Base-by-base conservation (phyloP, 345 rosid species). In the Syzygium grande region DNA sequence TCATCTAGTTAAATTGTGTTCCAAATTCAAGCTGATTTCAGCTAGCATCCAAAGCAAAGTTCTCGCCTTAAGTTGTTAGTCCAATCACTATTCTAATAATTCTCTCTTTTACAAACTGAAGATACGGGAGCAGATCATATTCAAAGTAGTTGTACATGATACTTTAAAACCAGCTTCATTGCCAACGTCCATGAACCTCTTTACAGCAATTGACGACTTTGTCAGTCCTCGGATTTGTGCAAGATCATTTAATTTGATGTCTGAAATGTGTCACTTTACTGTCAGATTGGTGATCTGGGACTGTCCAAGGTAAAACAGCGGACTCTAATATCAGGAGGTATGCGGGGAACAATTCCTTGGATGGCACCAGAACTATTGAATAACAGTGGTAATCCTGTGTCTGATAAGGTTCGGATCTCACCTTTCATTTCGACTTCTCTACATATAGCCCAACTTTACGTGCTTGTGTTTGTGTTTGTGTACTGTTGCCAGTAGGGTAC, bases 321-420 rank as follows among this genome's bases (percentile, higher is more conserved):
- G 83, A 92, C 96, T 19, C 93, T 94, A 56, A 93, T 94, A 91
- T 91, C 94, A 10, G 95, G 96, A 9, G 95, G 96, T 52, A 95
- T 93, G n/a, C 89, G 94, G 73, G 96, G 96, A 92, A 94, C 96
- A 46, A 94, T 94, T 87, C 95, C 96, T 29, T 93, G 96, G 96
- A 94, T 94, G 96, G 96, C 96, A 41, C 96, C 96, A 2, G 96
- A 94, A 90, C 94, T 94, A 86, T 88, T 94, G 83, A 92, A 93
- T 85, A 93, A 95, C 58, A 89, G 89, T 89, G 92, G 96, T 86
- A 93, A 91, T 54, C 93, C 90, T 63, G 95, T 94, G 41, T 93
- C 96, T 6, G 95, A 94, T 87, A 94, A 92, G 94, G 94, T 94
- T 85, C 7, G 79, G 83, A 73, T 25, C 29, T 46, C n/a, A 11